phyloP scores from a whole-genome alignment of 441 rosid genomes.

The Sinapis alba region DNA sequence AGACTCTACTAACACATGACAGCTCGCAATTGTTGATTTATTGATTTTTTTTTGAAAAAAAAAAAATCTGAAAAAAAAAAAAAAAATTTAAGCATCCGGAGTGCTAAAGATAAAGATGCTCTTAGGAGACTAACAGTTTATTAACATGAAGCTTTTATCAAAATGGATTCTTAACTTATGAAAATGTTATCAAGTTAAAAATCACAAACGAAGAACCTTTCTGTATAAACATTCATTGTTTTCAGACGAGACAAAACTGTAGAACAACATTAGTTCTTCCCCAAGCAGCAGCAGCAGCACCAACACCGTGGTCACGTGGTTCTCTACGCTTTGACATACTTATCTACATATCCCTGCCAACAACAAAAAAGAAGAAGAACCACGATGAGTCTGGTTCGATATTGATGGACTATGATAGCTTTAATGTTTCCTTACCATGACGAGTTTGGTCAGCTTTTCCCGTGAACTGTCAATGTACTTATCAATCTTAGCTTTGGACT shows the following conservation, averaged over 20 bases:
- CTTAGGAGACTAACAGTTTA: not conserved
- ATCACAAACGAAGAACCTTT: slow-evolving; percentile 1
- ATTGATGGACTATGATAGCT: not conserved
- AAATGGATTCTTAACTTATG: slow-evolving; percentile 8
- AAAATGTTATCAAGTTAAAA: not conserved
- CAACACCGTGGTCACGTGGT: slow-evolving; percentile 12
- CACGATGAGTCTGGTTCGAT: not conserved
- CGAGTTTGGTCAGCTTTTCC: slow-evolving; percentile 85
- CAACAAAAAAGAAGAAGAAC: slow-evolving; percentile 30
- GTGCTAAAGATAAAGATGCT: too few relatives aligned
- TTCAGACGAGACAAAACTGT: slow-evolving; percentile 21
- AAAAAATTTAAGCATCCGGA: too few relatives aligned
- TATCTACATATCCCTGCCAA: slow-evolving; percentile 87
- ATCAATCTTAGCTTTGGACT: slow-evolving; percentile 79
- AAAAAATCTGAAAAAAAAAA: too few relatives aligned
- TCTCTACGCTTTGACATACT: slow-evolving; percentile 70
- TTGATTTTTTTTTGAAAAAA: too few relatives aligned
- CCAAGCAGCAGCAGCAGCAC: not conserved
- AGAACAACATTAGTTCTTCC: slow-evolving; percentile 15
- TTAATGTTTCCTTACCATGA: slow-evolving; percentile 58
- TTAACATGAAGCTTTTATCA: too few relatives aligned
- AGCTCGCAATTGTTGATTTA: too few relatives aligned
- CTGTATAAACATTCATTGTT: slow-evolving; percentile 7
- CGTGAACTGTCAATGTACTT: slow-evolving; percentile 75
- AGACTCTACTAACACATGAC: too few relatives aligned